Conservation (phyloP, 805 yeast species). For the Starmera dryadoides region DNA sequence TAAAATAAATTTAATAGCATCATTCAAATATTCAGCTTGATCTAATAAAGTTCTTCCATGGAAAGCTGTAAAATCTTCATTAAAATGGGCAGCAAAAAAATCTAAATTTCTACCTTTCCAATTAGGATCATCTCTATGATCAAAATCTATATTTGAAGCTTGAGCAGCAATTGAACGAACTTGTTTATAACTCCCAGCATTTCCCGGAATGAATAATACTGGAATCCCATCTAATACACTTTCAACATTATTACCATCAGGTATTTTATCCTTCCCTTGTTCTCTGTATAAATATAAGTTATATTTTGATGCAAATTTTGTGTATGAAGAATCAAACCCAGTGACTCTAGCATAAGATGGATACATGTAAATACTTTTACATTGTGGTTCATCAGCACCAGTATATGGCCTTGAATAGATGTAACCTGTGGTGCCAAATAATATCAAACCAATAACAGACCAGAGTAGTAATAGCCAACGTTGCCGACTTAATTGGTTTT, state of each 20-base stretch:
- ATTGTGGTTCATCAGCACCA: slow-evolving; percentile 47
- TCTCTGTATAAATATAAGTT: slow-evolving; percentile 84
- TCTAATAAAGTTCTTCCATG: slow-evolving; percentile 91
- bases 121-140: slow-evolving; percentile 21
- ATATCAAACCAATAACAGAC: slow-evolving; percentile 1
- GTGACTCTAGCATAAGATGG: slow-evolving; percentile 75
- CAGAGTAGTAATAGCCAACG: neutral
- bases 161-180: slow-evolving; percentile 89
- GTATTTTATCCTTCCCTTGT: slow-evolving; percentile 57
- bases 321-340: slow-evolving; percentile 65
- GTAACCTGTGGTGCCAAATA: neutral
- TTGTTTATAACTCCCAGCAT: slow-evolving; percentile 91
- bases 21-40: slow-evolving; percentile 89
- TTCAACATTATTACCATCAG: slow-evolving; percentile 32
- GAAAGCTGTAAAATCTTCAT: slow-evolving; percentile 93
- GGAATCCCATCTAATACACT: slow-evolving; percentile 62
- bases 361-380: slow-evolving; percentile 70
- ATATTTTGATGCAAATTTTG: slow-evolving; percentile 72
- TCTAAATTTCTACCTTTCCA: slow-evolving; percentile 48
- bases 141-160: slow-evolving; percentile 48
- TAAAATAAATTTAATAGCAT: slow-evolving; percentile 73
- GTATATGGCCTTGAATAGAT: neutral
- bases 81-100: slow-evolving; percentile 88
- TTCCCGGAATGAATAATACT: slow-evolving; percentile 90
- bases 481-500: neutral